Evolutionary conservation across 140 eudicot genomes (phyloP).

Genomic region (Cichorium intybus): DNA sequence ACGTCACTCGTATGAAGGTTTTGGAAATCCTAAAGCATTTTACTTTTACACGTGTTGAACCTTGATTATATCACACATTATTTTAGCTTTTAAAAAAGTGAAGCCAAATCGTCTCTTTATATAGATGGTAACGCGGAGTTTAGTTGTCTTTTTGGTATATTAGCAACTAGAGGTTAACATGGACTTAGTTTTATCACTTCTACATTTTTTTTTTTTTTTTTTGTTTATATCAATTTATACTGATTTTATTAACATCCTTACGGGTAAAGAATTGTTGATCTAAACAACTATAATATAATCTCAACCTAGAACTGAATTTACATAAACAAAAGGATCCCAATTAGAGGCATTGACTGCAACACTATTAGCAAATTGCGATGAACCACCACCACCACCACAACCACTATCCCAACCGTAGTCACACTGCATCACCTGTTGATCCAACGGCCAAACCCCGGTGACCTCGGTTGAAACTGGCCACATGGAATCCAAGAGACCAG

Average conservation of each 20-base stretch:
- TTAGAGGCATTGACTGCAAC: slow-evolving; percentile 28
- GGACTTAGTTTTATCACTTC: not conserved
- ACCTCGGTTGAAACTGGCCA: slow-evolving; percentile 28
- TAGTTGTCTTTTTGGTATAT: not conserved
- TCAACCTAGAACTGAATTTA: slow-evolving; percentile 51
- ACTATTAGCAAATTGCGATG: slow-evolving; percentile 11
- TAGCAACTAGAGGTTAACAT: slow-evolving; percentile 8
- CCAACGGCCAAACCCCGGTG: slow-evolving; percentile 38
- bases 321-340: slow-evolving; percentile 52
- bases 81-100: slow-evolving; percentile 10
- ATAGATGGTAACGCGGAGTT: too few relatives aligned
- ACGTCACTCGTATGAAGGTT: too few relatives aligned
- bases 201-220: too few relatives aligned
- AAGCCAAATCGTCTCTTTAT: not conserved
- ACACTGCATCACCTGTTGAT: slow-evolving; percentile 36
- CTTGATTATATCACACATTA: not conserved
- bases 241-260: not conserved
- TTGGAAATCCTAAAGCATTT: not conserved
- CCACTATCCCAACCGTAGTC: slow-evolving; percentile 42
- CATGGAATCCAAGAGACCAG: slow-evolving; percentile 28
- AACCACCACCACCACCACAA: slow-evolving; percentile 35
- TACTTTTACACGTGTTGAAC: slow-evolving; percentile 6
- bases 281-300: slow-evolving; percentile 10
- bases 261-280: slow-evolving; percentile 27
- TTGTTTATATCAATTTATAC: too few relatives aligned